Conservation (phyloP, 1,139 yeast genomes). For the Taiozyma onychis region DNA sequence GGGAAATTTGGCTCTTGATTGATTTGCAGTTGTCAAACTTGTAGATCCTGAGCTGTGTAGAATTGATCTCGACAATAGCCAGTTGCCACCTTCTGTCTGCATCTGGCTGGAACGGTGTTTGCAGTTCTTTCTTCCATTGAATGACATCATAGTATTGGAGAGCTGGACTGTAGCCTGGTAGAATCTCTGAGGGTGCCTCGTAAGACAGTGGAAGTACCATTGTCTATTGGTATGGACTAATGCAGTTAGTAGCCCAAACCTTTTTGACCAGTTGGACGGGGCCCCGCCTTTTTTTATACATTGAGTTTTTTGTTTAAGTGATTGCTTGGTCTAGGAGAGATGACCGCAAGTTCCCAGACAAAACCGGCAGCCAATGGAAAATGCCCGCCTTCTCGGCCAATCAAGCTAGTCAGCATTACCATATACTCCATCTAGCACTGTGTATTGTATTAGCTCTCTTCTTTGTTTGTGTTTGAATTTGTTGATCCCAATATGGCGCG, state of each 20-base stretch:
- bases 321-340: not conserved
- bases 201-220: not conserved
- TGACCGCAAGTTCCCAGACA: not conserved
- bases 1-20: not conserved
- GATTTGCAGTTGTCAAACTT: slow-evolving; percentile 20
- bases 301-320: not conserved
- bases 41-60: slow-evolving; percentile 49
- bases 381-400: not conserved
- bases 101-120: slow-evolving; percentile 30
- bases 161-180: slow-evolving; percentile 5
- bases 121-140: slow-evolving; percentile 27
- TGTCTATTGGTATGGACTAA: not conserved
- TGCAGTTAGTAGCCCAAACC: not conserved
- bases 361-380: not conserved
- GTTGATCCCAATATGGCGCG: not conserved
- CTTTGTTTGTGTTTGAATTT: not conserved
- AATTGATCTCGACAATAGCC: slow-evolving; percentile 48
- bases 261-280: not conserved
- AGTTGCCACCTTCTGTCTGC: slow-evolving; percentile 46
- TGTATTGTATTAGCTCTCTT: too few relatives aligned
- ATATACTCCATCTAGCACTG: too few relatives aligned
- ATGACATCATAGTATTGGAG: slow-evolving; percentile 5
- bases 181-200: not conserved
- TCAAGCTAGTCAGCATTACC: not conserved
- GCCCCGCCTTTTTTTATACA: not conserved